Evolutionary conservation across 2,329 filamentous ascomycete genomes (phyloP).

Genomic region (Fusarium torulosum): DNA sequence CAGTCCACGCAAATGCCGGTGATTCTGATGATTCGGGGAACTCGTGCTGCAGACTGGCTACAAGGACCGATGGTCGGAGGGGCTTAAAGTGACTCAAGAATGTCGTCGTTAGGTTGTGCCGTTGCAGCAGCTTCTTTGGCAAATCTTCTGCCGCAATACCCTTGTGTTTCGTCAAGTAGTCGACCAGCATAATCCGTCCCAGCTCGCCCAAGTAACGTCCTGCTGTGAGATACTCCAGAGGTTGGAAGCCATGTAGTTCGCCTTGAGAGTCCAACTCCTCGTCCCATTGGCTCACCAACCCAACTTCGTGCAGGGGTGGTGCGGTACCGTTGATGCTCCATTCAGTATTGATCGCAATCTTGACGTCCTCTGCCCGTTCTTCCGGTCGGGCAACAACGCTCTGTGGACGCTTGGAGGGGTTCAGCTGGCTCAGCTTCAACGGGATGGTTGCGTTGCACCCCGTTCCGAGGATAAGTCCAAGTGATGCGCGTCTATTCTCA

Average conservation of each 20-base stretch:
- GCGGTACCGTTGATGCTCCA: conserved; percentile 84
- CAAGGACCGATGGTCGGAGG: conserved; percentile 57
- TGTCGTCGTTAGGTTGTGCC: conserved; percentile 76
- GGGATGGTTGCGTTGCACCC: conserved; percentile 86
- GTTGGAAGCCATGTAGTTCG: conserved; percentile 81
- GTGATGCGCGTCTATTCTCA: conserved; percentile 73
- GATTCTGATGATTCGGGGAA: conserved; percentile 64
- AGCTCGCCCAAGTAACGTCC: conserved; percentile 84
- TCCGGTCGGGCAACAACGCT: conserved; percentile 63
- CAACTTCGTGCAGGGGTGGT: conserved; percentile 71
- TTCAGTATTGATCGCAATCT: conserved; percentile 84
- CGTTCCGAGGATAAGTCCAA: conserved; percentile 86
- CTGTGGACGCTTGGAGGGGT: conserved; percentile 70
- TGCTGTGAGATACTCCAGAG: conserved; percentile 86
- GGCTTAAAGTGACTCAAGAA: conserved; percentile 79
- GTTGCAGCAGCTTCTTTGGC: conserved; percentile 66
- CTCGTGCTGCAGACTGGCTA: conserved; percentile 62
- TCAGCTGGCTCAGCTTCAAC: conserved; percentile 72
- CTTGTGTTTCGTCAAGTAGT: conserved; percentile 67
- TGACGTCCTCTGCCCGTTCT: conserved; percentile 63
- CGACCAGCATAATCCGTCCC: conserved; percentile 75
- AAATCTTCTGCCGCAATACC: conserved; percentile 59
- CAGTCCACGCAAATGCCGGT: conserved; percentile 71
- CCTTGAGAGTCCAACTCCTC: conserved; percentile 73
- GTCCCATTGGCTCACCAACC: conserved; percentile 79